Evolutionary conservation across 306 rosid species (phyloP), one percentile per base, ranked within the genome.

Genomic region (Elaeagnus macrophylla): DNA sequence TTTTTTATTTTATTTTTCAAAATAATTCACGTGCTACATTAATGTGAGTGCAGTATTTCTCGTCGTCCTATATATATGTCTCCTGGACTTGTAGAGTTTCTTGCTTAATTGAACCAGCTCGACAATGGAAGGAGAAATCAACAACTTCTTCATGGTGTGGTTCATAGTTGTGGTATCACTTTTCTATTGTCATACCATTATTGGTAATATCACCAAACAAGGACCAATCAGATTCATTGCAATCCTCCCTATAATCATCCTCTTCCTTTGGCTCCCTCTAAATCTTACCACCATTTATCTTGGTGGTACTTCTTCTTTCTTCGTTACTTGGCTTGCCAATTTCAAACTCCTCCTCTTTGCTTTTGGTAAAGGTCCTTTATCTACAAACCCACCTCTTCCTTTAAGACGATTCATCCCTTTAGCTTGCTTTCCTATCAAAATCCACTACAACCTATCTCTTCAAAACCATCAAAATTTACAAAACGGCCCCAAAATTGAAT

Each of bases 341-440:
- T 79, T 75, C 73, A 75, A 79, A 44, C 81, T 79, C 36, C 66
- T 78, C 54, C 77, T 78, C 62, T 75, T 78, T 3, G 63, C 75
- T 13, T 74, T 59, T 6, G 77, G 63, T 13, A 53, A 39, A 47
- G 77, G 75, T 12, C 77, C 83, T 7, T 56, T 74, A 12, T 69
- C 70, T 2, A 66, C 77, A 20, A 36, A 54, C 16, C 42, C 73
- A 13, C 58, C 53, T 9, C 67, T 37, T 51, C 75, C 15, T 60
- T 76, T 80, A 6, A 1, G 19, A 14, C 84, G 68, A 48, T 89
- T 82, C 69, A 20, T 75, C 2, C 66, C 80, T 19, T n/a, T 83
- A 5, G 69, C 85, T 5, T 85, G 84, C 72, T 72, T 83, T 25
- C 95, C 95, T 53, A 83, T 85, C 70, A 81, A 81, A 62, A 77